These are phyloP conservation scores for Pichia insulana DNA, from an alignment of 805 yeast genomes.

Conservation along the genomic window DNA sequence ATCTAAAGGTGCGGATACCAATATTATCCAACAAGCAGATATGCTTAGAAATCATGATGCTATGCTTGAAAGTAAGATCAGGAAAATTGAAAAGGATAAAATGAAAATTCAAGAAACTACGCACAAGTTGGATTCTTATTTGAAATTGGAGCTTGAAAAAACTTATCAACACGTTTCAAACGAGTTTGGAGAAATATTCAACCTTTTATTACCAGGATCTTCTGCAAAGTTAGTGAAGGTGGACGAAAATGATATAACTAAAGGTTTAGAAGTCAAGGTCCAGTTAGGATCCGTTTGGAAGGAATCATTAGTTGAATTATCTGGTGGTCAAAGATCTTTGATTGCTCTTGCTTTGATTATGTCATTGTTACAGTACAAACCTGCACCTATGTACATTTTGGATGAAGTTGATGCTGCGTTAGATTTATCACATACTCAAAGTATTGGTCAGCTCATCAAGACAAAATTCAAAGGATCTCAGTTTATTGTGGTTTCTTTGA, in stretches of 20 bases:
- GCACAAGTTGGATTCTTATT: constrained; percentile 72
- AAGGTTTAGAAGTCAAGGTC: constrained; percentile 86
- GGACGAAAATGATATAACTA: constrained; percentile 65
- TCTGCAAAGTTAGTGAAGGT: constrained; percentile 82
- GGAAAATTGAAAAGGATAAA: constrained; percentile 82
- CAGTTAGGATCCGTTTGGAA: constrained; percentile 92
- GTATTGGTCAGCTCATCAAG: constrained; percentile 92
- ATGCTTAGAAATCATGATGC: constrained; percentile 82
- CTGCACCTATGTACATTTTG: constrained; percentile 96
- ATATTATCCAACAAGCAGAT: constrained; percentile 86
- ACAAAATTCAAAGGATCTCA: constrained; percentile 94
- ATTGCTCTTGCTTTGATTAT: constrained; percentile 87
- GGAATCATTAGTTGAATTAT: constrained; percentile 85
- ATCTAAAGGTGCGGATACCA: constrained; percentile 66
- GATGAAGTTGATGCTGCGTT: constrained; percentile 99
- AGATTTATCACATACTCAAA: constrained; percentile 94
- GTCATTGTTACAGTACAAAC: constrained; percentile 88
- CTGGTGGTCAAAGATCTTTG: constrained; percentile 95
- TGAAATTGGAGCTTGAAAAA: constrained; percentile 68
- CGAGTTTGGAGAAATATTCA: constrained; percentile 86
- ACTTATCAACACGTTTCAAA: constrained; percentile 82
- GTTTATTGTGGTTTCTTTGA: constrained; percentile 90
- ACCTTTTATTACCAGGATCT: constrained; percentile 81
- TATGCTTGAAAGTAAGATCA: constrained; percentile 68
- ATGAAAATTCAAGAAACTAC: constrained; percentile 84